Conservation (phyloP, 2,329 filamentous ascomycete species). For the Cladobotryum protrusum region DNA sequence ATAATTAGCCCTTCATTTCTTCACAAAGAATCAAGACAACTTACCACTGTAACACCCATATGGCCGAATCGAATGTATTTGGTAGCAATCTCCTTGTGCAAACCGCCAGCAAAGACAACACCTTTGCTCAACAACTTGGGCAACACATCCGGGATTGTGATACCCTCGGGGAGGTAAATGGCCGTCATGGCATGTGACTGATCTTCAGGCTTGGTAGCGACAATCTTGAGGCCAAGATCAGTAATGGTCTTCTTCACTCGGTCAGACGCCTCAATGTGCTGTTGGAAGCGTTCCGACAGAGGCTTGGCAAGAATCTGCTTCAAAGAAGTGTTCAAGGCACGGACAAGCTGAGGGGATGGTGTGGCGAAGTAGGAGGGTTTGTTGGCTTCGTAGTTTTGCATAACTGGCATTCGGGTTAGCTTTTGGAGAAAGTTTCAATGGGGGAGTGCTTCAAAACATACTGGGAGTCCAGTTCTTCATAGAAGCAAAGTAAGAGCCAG, state of each 20-base stretch:
- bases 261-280: conserved; percentile 72
- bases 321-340: conserved; percentile 83
- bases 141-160: conserved; percentile 75
- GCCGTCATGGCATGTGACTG: conserved; percentile 98
- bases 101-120: conserved; percentile 87
- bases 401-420: conserved; percentile 52
- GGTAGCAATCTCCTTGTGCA: conserved; percentile 91
- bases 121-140: conserved; percentile 80
- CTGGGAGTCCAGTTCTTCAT: conserved; percentile 96
- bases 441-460: conserved; percentile 35
- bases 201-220: conserved; percentile 78
- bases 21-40: conserved; percentile 23
- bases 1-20: background rate
- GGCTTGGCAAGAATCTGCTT: conserved; percentile 78
- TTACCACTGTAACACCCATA: conserved; percentile 87
- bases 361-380: conserved; percentile 98
- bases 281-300: conserved; percentile 74
- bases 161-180: conserved; percentile 82
- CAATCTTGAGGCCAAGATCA: conserved; percentile 77
- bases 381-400: conserved; percentile 98
- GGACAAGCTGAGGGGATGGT: conserved; percentile 87
- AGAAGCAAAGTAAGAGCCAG: conserved; percentile 86
- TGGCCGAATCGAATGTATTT: conserved; percentile 96
- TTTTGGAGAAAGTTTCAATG: background rate
- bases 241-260: conserved; percentile 78